Base-by-base conservation (phyloP, 306 rosid species). In the Prunus fruticosa region DNA sequence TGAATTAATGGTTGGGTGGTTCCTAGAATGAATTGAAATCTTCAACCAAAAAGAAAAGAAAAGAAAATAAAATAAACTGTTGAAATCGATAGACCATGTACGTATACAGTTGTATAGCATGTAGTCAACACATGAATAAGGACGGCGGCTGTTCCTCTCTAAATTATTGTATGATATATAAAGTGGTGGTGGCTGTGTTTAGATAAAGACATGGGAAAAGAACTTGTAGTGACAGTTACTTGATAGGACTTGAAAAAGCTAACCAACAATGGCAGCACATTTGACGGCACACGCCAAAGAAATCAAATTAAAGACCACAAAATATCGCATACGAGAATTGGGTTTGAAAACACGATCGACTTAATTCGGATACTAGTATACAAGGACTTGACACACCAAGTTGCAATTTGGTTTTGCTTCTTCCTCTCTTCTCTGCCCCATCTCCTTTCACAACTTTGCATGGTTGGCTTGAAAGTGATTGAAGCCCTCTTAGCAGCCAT, bases 131-230 rank as follows among this genome's bases (percentile, higher is more conserved):
- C 43, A 15, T 28, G 20, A 34, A 62, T 15, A 62, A 11, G 18
- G 67, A 25, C 2, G 67, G 67, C 67, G 43, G 67, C 67, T 62
- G 64, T 23, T 58, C 19, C 43, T 62, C 67, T 28, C 67, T 62
- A 2, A 28, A 27, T 27, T 62, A 25, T 60, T 60, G 34, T 2
- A 60, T 27, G 64, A 60, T 60, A 60, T 14, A 25, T 32, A 32
- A 11, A 60, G 65, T 2, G 32, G 38, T 5, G 32, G 38, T 13
- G 32, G 18, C 43, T 28, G 67, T 6, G 67, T 62, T 28, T 51
- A 0, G 23, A 15, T 28, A 4, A 62, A 25, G 12, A 6, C 23
- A 16, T 14, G 6, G 1, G n/a, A 6, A 3, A 18, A 62, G 67
- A 38, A 38, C 9, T 1, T 38, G 10, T 15, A 7, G 67, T 15